Conservation (phyloP, 2,329 filamentous ascomycete species). For the Neonectria sp. region DNA sequence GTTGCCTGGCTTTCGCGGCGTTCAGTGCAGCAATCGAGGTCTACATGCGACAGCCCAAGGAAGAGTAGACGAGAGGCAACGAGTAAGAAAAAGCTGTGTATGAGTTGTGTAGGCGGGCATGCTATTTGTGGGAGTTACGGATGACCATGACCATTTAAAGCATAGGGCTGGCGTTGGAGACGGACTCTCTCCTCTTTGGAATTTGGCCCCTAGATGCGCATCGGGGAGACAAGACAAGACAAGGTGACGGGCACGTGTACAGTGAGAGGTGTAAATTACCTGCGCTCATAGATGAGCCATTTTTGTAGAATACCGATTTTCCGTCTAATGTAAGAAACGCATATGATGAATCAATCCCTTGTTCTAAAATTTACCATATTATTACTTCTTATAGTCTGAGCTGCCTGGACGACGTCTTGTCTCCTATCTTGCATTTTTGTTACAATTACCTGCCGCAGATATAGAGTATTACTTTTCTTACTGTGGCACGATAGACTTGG, state of each 20-base stretch:
- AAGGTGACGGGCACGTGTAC: constrained; percentile 38
- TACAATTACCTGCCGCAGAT: no score
- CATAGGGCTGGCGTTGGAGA: constrained; percentile 53
- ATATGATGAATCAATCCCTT: constrained; percentile 19
- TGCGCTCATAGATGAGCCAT: constrained; percentile 35
- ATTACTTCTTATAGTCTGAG: no score
- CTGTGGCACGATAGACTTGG: no score
- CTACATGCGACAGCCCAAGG: constrained; percentile 86
- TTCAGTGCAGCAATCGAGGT: constrained; percentile 94
- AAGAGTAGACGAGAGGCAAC: constrained; percentile 59
- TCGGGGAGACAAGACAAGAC: constrained; percentile 26
- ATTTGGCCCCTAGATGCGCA: constrained; percentile 32
- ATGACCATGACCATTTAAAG: constrained; percentile 46
- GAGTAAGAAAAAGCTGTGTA: constrained; percentile 26
- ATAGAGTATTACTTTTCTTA: no score
- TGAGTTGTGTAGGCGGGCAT: constrained; percentile 35
- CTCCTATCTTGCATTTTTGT: no score
- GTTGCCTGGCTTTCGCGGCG: constrained; percentile 93
- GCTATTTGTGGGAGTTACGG: constrained; percentile 46
- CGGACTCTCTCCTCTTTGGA: constrained; percentile 48
- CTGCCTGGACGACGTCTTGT: no score
- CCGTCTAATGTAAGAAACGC: constrained; percentile 28
- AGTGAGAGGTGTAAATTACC: constrained; percentile 40
- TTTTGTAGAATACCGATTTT: constrained; percentile 33
- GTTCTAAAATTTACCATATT: neutral